phyloP scores from a whole-genome alignment of 2,329 filamentous ascomycete species.

The Purpureocillium lavendulum region DNA sequence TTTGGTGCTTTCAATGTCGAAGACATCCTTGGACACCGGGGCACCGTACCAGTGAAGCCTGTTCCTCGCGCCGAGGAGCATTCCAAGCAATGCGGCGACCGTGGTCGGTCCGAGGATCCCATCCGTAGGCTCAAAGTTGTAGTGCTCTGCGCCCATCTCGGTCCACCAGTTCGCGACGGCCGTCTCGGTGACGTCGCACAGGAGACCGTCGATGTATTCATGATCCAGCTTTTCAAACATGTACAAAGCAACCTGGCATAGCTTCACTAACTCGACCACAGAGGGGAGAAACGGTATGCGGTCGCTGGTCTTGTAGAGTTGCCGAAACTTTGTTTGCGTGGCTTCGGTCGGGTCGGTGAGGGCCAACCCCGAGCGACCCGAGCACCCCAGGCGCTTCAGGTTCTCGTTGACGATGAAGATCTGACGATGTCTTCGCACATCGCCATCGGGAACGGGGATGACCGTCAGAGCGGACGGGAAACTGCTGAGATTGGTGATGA shows the following conservation, averaged over 20 bases:
- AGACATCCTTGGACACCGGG: slow-evolving; percentile 82
- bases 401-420: slow-evolving; percentile 93
- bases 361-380: slow-evolving; percentile 78
- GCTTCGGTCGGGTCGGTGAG: slow-evolving; percentile 70
- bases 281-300: slow-evolving; percentile 69
- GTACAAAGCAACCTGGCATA: slow-evolving; percentile 83
- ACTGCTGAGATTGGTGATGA: slow-evolving; percentile 88
- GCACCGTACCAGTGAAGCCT: slow-evolving; percentile 77
- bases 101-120: slow-evolving; percentile 89
- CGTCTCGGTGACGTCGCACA: slow-evolving; percentile 88
- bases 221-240: slow-evolving; percentile 82
- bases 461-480: slow-evolving; percentile 90
- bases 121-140: slow-evolving; percentile 86
- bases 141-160: slow-evolving; percentile 84
- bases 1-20: slow-evolving; percentile 76
- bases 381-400: slow-evolving; percentile 84
- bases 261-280: slow-evolving; percentile 80
- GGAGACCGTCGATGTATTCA: slow-evolving; percentile 82
- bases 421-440: slow-evolving; percentile 69
- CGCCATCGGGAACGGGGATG: slow-evolving; percentile 82
- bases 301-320: slow-evolving; percentile 82
- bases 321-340: slow-evolving; percentile 83
- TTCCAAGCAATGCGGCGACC: slow-evolving; percentile 77
- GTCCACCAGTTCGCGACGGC: slow-evolving; percentile 95
- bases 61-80: slow-evolving; percentile 84